Evolutionary conservation across 345 rosid species (phyloP).

Genomic region (Toxicodendron radicans): DNA sequence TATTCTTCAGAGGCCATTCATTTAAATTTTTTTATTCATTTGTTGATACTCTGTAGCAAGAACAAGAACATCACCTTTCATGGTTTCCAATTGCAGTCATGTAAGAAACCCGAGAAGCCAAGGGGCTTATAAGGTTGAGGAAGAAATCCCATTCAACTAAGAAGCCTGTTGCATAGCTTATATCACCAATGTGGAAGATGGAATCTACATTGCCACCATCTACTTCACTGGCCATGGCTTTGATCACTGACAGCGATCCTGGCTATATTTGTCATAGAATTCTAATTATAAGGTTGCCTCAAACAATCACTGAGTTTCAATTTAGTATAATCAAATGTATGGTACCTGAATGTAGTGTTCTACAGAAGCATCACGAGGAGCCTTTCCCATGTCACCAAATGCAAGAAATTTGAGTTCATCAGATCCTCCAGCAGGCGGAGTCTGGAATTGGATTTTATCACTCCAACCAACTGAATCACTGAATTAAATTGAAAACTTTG

Average conservation of each 20-base stretch:
- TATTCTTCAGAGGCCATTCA: constrained; percentile 35
- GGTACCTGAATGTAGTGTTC: constrained; percentile 68
- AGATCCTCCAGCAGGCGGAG: constrained; percentile 62
- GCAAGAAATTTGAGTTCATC: constrained; percentile 51
- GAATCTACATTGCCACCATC: constrained; percentile 44
- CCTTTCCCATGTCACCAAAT: constrained; percentile 74
- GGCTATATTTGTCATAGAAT: constrained; percentile 34
- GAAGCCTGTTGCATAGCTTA: constrained; percentile 76
- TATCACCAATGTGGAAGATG: constrained; percentile 74
- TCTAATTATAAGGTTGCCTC: neutral
- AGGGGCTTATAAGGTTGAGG: constrained; percentile 50
- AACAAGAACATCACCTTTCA: constrained; percentile 43
- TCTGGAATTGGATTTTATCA: constrained; percentile 39
- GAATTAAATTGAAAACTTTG: neutral
- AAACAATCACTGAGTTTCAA: neutral
- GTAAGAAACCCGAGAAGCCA: constrained; percentile 62
- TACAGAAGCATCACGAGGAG: constrained; percentile 53
- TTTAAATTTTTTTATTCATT: too few species aligned
- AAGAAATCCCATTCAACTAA: constrained; percentile 75
- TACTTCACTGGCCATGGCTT: constrained; percentile 47
- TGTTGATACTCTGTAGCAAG: too few species aligned
- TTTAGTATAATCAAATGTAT: neutral
- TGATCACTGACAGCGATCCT: constrained; percentile 53
- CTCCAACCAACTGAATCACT: constrained; percentile 70
- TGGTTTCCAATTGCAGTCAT: constrained; percentile 79